phyloP scores from a whole-genome alignment of 257 asterid genomes.

The Leonotis leonurus region DNA sequence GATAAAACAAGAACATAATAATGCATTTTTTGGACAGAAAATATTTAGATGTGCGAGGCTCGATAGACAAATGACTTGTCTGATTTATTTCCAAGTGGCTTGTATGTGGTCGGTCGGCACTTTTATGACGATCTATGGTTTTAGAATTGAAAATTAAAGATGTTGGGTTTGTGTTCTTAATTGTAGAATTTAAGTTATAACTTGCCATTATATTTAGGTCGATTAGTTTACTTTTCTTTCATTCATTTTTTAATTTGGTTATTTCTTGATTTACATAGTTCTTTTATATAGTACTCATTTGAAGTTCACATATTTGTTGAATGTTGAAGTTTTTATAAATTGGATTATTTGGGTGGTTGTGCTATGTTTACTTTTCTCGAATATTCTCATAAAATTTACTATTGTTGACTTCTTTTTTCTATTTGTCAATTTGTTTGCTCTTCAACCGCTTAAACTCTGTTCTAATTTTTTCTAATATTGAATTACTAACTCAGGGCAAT shows the following conservation, averaged over 20 bases:
- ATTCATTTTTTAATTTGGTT: too few species aligned
- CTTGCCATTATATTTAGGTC: too few species aligned
- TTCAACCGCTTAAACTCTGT: not conserved
- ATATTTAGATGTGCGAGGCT: not conserved
- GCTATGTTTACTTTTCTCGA: too few species aligned
- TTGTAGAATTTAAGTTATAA: too few species aligned
- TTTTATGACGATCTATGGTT: not conserved
- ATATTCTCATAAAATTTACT: not conserved
- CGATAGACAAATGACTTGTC: not conserved
- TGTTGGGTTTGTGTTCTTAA: too few species aligned
- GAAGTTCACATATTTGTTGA: too few species aligned
- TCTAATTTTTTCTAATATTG: slow-evolving; percentile 4
- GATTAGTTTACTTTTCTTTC: not conserved
- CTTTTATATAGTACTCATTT: too few species aligned
- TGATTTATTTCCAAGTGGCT: not conserved
- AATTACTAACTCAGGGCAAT: slow-evolving; percentile 32
- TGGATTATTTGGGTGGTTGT: too few species aligned
- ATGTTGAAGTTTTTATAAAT: too few species aligned
- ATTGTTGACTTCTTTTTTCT: not conserved
- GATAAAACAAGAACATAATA: too few species aligned
- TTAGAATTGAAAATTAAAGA: too few species aligned
- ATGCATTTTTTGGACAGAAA: not conserved
- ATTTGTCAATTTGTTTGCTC: not conserved
- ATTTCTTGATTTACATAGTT: not conserved
- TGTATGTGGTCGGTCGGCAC: too few species aligned